These are phyloP conservation scores for Aspergillus hancockii DNA, from an alignment of 495 filamentous ascomycete species.

Conservation along the genomic window DNA sequence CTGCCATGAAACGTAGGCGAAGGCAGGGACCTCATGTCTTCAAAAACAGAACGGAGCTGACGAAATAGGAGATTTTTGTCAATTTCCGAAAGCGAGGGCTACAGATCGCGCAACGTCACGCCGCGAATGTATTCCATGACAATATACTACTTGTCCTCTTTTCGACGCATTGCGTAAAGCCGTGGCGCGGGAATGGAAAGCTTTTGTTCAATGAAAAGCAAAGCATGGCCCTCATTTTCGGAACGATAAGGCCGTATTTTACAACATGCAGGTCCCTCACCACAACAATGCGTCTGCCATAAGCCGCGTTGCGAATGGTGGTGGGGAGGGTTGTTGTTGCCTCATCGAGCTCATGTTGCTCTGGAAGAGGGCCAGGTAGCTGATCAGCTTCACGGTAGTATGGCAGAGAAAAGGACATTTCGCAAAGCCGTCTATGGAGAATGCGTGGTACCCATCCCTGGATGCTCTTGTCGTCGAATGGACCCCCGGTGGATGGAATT, in stretches of 20 bases:
- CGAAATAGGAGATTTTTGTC: constrained; percentile 27
- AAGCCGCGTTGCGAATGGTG: constrained; percentile 15
- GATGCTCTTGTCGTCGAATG: too few species aligned
- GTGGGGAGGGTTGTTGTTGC: constrained; percentile 21
- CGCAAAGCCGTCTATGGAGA: too few species aligned
- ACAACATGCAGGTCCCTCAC: constrained; percentile 21
- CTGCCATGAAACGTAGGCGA: constrained; percentile 30
- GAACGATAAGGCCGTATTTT: constrained; percentile 20
- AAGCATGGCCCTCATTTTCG: constrained; percentile 22
- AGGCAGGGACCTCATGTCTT: constrained; percentile 31
- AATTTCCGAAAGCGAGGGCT: constrained; percentile 21
- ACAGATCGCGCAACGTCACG: constrained; percentile 15
- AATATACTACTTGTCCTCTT: constrained; percentile 19
- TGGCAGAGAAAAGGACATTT: constrained; percentile 9
- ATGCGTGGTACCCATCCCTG: too few species aligned
- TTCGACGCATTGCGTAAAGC: constrained; percentile 23
- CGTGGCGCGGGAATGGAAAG: constrained; percentile 20
- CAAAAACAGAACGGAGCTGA: constrained; percentile 27
- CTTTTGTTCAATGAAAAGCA: constrained; percentile 19
- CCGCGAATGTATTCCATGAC: constrained; percentile 24
- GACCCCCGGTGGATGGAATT: too few species aligned
- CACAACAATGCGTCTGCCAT: constrained; percentile 18
- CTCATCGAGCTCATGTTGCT: constrained; percentile 24
- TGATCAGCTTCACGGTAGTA: constrained; percentile 20
- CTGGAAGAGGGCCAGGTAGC: constrained; percentile 23